A percentile compares a stretch with the other conserved stretches of the same genome.
Evolutionary conservation across 2,329 filamentous ascomycete genomes (phyloP).

Genomic region (Aspergillus sp.): DNA sequence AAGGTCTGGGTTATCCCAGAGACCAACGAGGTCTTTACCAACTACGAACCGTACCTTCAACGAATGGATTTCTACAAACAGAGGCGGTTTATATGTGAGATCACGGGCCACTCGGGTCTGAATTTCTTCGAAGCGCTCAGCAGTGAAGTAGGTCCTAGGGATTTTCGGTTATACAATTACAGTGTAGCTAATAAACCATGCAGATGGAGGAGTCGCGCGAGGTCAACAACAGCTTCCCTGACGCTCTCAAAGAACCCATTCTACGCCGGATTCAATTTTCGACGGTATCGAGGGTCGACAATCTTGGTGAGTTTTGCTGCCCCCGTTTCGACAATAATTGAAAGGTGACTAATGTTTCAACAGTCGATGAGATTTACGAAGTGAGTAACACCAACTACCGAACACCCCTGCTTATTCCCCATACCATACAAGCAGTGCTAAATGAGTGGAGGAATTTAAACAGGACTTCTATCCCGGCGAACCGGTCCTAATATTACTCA

Average conservation of each 20-base stretch:
- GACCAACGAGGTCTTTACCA: constrained; percentile 83
- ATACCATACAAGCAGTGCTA: background rate
- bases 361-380: constrained; percentile 49
- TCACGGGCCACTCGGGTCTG: constrained; percentile 85
- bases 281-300: constrained; percentile 82
- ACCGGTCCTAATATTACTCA: constrained; percentile 67
- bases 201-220: constrained; percentile 76
- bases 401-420: too few relatives aligned
- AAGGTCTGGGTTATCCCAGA: constrained; percentile 89
- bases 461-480: constrained; percentile 89
- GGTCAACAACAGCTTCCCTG: constrained; percentile 87
- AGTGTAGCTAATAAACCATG: constrained; percentile 19
- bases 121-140: constrained; percentile 89
- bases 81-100: constrained; percentile 91
- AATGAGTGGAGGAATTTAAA: constrained; percentile 62
- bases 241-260: constrained; percentile 84
- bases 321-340: too few relatives aligned
- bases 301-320: constrained; percentile 51
- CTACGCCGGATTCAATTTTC: constrained; percentile 89
- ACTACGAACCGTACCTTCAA: constrained; percentile 81
- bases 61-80: constrained; percentile 92
- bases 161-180: constrained; percentile 4
- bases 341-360: background rate
- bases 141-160: constrained; percentile 67
- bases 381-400: constrained; percentile 23